Percentiles rank a stretch among this genome's conserved stretches.
Conservation (phyloP, 345 rosid genomes). For the Populus nigra region DNA sequence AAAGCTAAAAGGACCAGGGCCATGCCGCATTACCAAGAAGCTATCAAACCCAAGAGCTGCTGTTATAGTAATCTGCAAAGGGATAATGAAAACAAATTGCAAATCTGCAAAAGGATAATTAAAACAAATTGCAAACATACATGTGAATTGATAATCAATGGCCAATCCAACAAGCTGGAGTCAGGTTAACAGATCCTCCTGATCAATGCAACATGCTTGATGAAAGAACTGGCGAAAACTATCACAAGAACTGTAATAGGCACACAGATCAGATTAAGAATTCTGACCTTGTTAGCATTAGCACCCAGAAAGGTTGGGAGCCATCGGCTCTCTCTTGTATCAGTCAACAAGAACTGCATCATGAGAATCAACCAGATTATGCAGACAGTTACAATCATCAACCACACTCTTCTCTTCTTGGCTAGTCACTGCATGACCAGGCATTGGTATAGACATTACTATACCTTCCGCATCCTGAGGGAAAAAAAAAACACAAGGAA, state of each 20-base stretch:
- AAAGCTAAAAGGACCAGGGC: slow-evolving; percentile 65
- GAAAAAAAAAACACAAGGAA: neutral
- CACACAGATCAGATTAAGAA: slow-evolving; percentile 8
- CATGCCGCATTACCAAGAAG: slow-evolving; percentile 97
- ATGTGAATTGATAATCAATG: neutral
- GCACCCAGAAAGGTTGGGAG: slow-evolving; percentile 86
- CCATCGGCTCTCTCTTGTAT: slow-evolving; percentile 99
- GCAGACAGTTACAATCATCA: slow-evolving; percentile 64
- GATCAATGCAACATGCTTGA: neutral
- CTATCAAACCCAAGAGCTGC: slow-evolving; percentile 97
- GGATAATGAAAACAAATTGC: slow-evolving; percentile 8
- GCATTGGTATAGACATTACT: slow-evolving; percentile 95
- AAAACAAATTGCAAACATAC: neutral
- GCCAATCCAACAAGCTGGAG: neutral
- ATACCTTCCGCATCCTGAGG: slow-evolving; percentile 70
- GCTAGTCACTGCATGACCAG: slow-evolving; percentile 81
- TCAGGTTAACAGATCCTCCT: neutral
- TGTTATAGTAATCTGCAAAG: slow-evolving; percentile 70
- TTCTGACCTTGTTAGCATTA: slow-evolving; percentile 65
- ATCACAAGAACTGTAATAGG: neutral
- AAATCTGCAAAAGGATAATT: no score
- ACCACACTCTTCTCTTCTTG: slow-evolving; percentile 74
- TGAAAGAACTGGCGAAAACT: neutral
- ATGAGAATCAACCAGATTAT: slow-evolving; percentile 69
- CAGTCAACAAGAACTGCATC: slow-evolving; percentile 90